A percentile compares a stretch with the other conserved stretches of the same genome.
phyloP scores from a whole-genome alignment of 768 basidiomycete species.

The Russula vinacea region DNA sequence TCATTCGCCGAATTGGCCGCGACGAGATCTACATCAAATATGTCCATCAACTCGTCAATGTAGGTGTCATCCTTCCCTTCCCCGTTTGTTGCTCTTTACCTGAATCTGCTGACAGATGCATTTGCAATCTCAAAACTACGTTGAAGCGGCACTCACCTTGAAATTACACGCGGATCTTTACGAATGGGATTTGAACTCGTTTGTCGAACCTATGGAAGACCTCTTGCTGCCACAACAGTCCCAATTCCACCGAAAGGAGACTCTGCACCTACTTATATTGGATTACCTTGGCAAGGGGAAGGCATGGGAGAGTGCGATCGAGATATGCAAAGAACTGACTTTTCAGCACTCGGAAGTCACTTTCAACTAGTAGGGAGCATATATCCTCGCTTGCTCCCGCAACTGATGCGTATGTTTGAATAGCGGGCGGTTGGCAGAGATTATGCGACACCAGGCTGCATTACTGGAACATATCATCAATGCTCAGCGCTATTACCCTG shows the following conservation, averaged over 20 bases:
- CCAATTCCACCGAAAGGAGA: conserved; percentile 92
- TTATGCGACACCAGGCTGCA: conserved; percentile 82
- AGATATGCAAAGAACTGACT: conserved; percentile 88
- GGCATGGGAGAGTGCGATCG: conserved; percentile 94
- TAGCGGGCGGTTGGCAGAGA: conserved; percentile 79
- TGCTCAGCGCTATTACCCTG: conserved; percentile 81
- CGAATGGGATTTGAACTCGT: conserved; percentile 80
- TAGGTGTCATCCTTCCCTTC: conserved; percentile 38
- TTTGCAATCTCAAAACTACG: conserved; percentile 83
- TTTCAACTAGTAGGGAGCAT: conserved; percentile 74
- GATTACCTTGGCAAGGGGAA: conserved; percentile 94
- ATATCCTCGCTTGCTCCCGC: neutral
- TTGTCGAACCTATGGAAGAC: conserved; percentile 85
- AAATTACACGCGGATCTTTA: conserved; percentile 93
- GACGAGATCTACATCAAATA: conserved; percentile 96
- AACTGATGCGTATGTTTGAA: conserved; percentile 22
- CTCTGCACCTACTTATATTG: conserved; percentile 84
- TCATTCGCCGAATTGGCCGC: conserved; percentile 85
- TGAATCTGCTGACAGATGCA: conserved; percentile 60
- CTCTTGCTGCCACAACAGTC: conserved; percentile 88
- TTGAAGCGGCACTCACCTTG: conserved; percentile 89
- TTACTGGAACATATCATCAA: conserved; percentile 82
- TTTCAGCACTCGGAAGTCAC: conserved; percentile 85
- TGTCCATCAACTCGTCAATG: conserved; percentile 90
- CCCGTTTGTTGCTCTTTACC: neutral